Evolutionary conservation across 1,139 yeast genomes (phyloP).

Genomic region (Taiozyma sp.): DNA sequence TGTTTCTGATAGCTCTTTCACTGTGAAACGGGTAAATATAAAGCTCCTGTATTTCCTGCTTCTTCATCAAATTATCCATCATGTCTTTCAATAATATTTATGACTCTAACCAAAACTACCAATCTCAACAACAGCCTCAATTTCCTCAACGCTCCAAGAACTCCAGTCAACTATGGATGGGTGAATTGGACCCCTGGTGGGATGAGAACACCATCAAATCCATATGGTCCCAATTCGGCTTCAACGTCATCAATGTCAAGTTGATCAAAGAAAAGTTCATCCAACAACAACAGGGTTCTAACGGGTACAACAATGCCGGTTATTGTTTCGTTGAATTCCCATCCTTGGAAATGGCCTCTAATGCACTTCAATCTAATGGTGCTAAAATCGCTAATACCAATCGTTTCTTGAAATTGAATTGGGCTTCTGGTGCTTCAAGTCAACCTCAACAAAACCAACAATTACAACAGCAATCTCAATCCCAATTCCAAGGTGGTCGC

Average conservation of each 20-base stretch:
- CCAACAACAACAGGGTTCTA: constrained; percentile 26
- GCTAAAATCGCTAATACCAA: constrained; percentile 58
- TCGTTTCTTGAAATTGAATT: constrained; percentile 67
- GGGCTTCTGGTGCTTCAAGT: constrained; percentile 65
- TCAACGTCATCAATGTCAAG: constrained; percentile 49
- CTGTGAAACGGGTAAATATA: background rate
- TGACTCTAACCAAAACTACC: background rate
- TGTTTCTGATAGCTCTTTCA: background rate
- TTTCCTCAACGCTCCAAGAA: constrained; percentile 1
- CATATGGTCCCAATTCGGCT: constrained; percentile 60
- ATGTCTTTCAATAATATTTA: background rate
- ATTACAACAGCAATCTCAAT: constrained; percentile 14
- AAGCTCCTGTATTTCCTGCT: background rate
- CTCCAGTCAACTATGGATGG: constrained; percentile 70
- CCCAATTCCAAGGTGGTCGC: background rate
- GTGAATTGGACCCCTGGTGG: constrained; percentile 85
- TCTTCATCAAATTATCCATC: background rate
- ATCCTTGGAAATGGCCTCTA: constrained; percentile 59
- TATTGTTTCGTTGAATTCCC: constrained; percentile 87
- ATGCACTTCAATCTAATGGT: constrained; percentile 70
- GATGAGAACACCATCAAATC: constrained; percentile 64
- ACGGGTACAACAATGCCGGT: constrained; percentile 45
- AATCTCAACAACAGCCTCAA: background rate
- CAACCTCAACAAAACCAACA: constrained; percentile 13
- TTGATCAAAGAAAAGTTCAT: constrained; percentile 45